Percentiles rank a stretch among this genome's conserved stretches.
These are phyloP conservation scores for Fraxinus latifolia DNA, from an alignment of 305 asterid species.

Conservation along the genomic window DNA sequence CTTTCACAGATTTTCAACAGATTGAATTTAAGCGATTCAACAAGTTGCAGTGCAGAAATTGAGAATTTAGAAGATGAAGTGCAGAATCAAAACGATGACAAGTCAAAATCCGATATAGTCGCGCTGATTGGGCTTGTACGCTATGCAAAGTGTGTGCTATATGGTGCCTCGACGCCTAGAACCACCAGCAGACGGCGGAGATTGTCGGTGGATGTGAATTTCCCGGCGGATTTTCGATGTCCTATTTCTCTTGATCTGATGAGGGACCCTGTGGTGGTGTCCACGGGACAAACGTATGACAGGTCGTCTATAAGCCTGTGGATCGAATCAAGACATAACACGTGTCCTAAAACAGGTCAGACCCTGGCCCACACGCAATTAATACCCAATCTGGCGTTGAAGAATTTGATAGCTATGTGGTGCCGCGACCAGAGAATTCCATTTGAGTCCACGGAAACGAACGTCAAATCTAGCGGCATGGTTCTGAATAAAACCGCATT, in stretches of 20 bases:
- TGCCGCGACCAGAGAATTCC: constrained; percentile 83
- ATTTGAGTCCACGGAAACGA: constrained; percentile 49
- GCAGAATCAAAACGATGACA: constrained; percentile 55
- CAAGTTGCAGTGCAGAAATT: constrained; percentile 62
- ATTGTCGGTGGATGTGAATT: constrained; percentile 44
- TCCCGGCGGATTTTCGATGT: constrained; percentile 83
- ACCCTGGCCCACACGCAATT: constrained; percentile 61
- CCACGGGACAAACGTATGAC: constrained; percentile 93
- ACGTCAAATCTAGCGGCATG: constrained; percentile 41
- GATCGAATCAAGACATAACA: constrained; percentile 87
- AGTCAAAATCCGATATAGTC: constrained; percentile 46
- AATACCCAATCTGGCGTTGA: constrained; percentile 64
- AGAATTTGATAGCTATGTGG: constrained; percentile 80
- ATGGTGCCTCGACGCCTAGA: constrained; percentile 73
- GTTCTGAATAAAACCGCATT: constrained; percentile 58
- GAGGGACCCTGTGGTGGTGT: constrained; percentile 84
- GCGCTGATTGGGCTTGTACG: constrained; percentile 81
- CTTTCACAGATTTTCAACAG: constrained; percentile 48
- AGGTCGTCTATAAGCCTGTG: constrained; percentile 59
- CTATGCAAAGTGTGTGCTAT: constrained; percentile 78
- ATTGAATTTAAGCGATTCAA: constrained; percentile 47
- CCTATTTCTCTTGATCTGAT: constrained; percentile 82
- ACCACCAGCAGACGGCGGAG: constrained; percentile 41
- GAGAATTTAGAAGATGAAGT: constrained; percentile 70
- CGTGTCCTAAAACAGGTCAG: constrained; percentile 95